Evolutionary conservation across 257 asterid genomes (phyloP), one percentile per base, ranked within the genome.

Genomic region (Anisodus acutangulus): DNA sequence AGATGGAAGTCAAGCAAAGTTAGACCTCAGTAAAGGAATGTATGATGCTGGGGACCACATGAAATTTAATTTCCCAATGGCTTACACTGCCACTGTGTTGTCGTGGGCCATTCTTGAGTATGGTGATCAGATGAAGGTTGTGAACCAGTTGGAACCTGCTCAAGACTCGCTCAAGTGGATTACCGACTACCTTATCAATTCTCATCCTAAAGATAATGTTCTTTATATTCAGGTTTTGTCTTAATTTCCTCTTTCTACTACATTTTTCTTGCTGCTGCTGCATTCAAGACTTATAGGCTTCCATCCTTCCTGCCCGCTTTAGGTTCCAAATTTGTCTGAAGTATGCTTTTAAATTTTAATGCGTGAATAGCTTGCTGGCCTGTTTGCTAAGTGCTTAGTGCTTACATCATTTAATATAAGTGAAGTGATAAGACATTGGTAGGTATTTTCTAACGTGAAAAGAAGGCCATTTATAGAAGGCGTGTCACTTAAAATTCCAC

Each of bases 101-200:
- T 95, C 99, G 0, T 95, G 99, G 99, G 86, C 93, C 6, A 96
- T 96, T 51, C 98, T 96, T 3, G 99, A 96, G 86, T 92, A 93
- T 54, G 98, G 99, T 3, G 88, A 86, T 84, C 97, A 92, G 63
- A 91, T 96, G 97, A 83, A 89, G 82, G 86, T 13, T 13, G 91
- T 88, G 35, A 51, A 87, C 84, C 97, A 92, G 81, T 84, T 93
- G 83, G 91, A 90, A 49, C 87, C 94, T 4, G 98, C 97, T 31
- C 88, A 81, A 49, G 87, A 82, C 76, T 96, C 99, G 0, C 95
- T 96, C 3, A 90, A 81, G 83, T 94, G 97, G 99, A 94, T 94
- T 82, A 96, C 97, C 0, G 99, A 96, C 82, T 94, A 58, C 89
- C 97, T 96, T 83, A 35, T 96, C 15, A 94, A 93, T 63, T 90